phyloP scores from a whole-genome alignment of 257 asterid genomes.

The Jacaranda copaia region DNA sequence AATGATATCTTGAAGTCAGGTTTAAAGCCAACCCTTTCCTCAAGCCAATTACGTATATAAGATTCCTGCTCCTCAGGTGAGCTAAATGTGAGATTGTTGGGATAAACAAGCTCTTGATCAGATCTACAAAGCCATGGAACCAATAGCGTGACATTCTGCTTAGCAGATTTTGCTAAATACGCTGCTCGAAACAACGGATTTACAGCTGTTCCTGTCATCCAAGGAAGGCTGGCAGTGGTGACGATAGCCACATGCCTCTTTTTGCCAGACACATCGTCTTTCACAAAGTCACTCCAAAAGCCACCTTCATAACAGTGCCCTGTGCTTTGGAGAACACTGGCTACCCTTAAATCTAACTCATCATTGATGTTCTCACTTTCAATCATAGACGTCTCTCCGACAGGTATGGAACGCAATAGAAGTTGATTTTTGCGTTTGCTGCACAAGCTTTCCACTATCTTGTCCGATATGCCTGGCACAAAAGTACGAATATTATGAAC shows the following conservation, averaged over 20 bases:
- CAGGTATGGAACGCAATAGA: constrained; percentile 64
- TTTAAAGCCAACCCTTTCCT: constrained; percentile 94
- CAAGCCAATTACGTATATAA: constrained; percentile 93
- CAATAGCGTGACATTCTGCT: constrained; percentile 91
- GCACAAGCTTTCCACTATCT: constrained; percentile 94
- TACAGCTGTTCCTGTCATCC: constrained; percentile 99
- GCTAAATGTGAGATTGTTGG: constrained; percentile 78
- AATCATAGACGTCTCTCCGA: constrained; percentile 67
- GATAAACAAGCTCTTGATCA: constrained; percentile 97
- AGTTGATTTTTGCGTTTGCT: constrained; percentile 80
- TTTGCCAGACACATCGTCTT: constrained; percentile 55
- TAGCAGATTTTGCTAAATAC: constrained; percentile 78
- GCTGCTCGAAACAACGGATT: constrained; percentile 99
- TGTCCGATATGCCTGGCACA: constrained; percentile 80
- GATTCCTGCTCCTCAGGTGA: constrained; percentile 95
- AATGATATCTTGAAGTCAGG: constrained; percentile 90
- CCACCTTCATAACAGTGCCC: constrained; percentile 95
- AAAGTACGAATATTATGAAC: constrained; percentile 33
- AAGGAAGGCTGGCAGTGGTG: constrained; percentile 99
- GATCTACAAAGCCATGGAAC: constrained; percentile 99
- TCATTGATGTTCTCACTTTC: constrained; percentile 75
- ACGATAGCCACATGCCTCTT: constrained; percentile 97
- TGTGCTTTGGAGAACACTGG: constrained; percentile 93
- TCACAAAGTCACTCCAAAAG: constrained; percentile 71
- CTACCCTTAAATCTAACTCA: constrained; percentile 86